Evolutionary conservation across 73 alveolate genomes (phyloP).

Genomic region (Paramecium tetraurelia): DNA sequence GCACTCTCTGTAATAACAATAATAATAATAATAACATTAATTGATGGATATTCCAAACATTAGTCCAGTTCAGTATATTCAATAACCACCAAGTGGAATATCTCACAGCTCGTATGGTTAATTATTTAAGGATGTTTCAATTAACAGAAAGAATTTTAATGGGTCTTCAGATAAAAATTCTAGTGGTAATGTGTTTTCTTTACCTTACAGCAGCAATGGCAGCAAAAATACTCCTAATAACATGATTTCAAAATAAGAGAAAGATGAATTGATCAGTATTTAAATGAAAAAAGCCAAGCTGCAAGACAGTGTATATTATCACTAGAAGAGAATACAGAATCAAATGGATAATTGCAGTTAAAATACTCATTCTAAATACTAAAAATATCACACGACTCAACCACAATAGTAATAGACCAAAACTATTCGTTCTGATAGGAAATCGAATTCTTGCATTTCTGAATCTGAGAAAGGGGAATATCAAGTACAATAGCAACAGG

Average conservation of each 20-base stretch:
- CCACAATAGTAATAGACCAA: not conserved
- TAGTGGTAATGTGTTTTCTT: conserved; percentile 39
- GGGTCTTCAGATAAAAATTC: not conserved
- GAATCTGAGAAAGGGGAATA: not conserved
- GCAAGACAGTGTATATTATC: conserved; percentile 1
- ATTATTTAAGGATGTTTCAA: conserved; percentile 7
- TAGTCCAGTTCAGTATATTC: conserved; percentile 5
- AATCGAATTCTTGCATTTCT: not conserved
- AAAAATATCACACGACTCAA: conserved; percentile 1
- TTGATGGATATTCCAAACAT: conserved; percentile 16
- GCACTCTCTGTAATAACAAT: not conserved
- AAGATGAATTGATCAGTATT: conserved; percentile 12
- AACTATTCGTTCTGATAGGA: conserved; percentile 21
- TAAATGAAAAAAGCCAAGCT: not conserved
- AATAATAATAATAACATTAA: not conserved
- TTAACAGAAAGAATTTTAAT: not conserved
- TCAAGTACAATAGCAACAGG: not conserved
- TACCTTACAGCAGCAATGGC: conserved; percentile 33
- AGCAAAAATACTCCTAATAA: not conserved
- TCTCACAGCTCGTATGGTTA: conserved; percentile 26
- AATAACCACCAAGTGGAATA: conserved; percentile 26
- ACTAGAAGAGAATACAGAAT: conserved; percentile 1
- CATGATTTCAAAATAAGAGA: not conserved
- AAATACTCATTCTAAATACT: not conserved
- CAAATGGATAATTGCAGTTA: not conserved